Conservation (phyloP, 805 yeast species). For the Myxozyma mucilagina region DNA sequence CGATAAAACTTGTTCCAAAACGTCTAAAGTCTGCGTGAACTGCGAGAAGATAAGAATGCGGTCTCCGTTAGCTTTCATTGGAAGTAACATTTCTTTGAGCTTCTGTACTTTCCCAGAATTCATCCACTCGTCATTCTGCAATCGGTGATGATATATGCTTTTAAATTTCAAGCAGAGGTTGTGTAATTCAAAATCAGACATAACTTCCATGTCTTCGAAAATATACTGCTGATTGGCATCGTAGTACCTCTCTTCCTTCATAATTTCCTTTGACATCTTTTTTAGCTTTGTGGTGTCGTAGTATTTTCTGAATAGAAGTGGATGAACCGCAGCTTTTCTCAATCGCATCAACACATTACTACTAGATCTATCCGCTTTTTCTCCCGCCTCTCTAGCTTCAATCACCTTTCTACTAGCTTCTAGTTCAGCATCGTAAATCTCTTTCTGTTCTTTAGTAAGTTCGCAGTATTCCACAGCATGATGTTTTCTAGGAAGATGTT, state of each 20-base stretch:
- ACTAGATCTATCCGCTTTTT: conserved; percentile 47
- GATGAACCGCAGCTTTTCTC: conserved; percentile 92
- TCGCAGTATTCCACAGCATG: conserved; percentile 67
- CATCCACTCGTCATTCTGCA: conserved; percentile 51
- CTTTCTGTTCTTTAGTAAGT: conserved; percentile 54
- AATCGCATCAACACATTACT: conserved; percentile 81
- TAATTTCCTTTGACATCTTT: conserved; percentile 74
- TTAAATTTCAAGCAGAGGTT: conserved; percentile 72
- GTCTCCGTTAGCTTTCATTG: conserved; percentile 56
- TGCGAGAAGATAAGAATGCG: conserved; percentile 83
- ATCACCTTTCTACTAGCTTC: conserved; percentile 40
- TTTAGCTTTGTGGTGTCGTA: conserved; percentile 58
- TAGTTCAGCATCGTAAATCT: conserved; percentile 64
- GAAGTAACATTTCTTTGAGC: conserved; percentile 58
- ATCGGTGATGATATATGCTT: conserved; percentile 54
- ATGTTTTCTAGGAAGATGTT: conserved; percentile 78
- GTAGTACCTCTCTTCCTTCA: conserved; percentile 73
- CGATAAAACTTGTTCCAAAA: conserved; percentile 73
- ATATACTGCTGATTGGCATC: conserved; percentile 78
- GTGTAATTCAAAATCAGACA: conserved; percentile 89
- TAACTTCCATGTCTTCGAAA: conserved; percentile 89
- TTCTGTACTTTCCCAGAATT: conserved; percentile 73
- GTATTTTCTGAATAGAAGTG: conserved; percentile 70
- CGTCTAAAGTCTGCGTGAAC: conserved; percentile 89
- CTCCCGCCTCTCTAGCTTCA: conserved; percentile 39